Evolutionary conservation across 768 basidiomycete species (phyloP).

Genomic region (Mycena sanguinolenta): DNA sequence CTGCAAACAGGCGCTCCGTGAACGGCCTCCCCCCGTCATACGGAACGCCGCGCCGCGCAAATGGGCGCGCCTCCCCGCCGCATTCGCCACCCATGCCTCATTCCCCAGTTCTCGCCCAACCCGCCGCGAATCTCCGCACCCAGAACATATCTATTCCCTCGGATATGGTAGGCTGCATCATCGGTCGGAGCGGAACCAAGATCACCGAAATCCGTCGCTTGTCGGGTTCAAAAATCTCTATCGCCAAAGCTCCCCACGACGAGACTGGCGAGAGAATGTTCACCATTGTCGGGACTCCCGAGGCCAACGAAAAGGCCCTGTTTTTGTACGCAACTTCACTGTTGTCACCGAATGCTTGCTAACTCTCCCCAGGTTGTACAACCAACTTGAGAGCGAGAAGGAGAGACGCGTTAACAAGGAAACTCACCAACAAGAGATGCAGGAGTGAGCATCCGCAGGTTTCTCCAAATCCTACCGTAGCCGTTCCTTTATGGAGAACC

Average conservation of each 20-base stretch:
- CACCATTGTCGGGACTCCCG: slow-evolving; percentile 95
- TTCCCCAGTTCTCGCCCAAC: slow-evolving; percentile 67
- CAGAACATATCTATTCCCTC: slow-evolving; percentile 99
- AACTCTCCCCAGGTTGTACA: slow-evolving; percentile 70
- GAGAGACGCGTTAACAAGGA: slow-evolving; percentile 91
- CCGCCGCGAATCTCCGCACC: slow-evolving; percentile 88
- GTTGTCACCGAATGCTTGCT: neutral
- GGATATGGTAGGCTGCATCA: slow-evolving; percentile 98
- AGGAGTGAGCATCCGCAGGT: slow-evolving; percentile 51
- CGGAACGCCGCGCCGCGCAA: slow-evolving; percentile 69
- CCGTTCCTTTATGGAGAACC: slow-evolving; percentile 29
- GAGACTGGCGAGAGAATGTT: slow-evolving; percentile 99
- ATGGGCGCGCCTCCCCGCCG: slow-evolving; percentile 71
- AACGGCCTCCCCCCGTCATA: slow-evolving; percentile 61
- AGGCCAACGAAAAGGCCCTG: slow-evolving; percentile 97
- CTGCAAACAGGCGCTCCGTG: slow-evolving; percentile 62
- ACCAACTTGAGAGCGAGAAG: slow-evolving; percentile 97
- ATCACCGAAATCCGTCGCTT: slow-evolving; percentile 99
- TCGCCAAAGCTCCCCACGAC: slow-evolving; percentile 99
- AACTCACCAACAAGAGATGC: slow-evolving; percentile 77
- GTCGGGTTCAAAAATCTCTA: slow-evolving; percentile 97
- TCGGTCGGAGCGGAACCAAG: slow-evolving; percentile 96
- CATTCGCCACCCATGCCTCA: slow-evolving; percentile 58
- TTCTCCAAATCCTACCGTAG: slow-evolving; percentile 23
- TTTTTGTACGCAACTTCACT: slow-evolving; percentile 65